These are phyloP conservation scores for Iberis amara DNA, from an alignment of 441 rosid genomes.

Conservation along the genomic window DNA sequence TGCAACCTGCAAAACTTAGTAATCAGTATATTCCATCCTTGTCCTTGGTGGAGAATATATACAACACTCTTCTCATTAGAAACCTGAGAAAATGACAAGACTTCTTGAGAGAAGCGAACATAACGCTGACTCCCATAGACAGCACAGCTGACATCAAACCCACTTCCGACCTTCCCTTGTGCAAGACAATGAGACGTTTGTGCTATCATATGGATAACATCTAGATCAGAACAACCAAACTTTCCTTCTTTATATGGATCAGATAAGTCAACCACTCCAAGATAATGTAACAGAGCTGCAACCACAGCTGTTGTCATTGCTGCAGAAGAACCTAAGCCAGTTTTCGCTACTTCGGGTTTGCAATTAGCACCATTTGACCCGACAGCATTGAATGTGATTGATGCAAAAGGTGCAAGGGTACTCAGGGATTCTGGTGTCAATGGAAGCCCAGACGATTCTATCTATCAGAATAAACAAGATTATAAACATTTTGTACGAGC, in stretches of 20 bases:
- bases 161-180: conserved; percentile 98
- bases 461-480: conserved; percentile 37
- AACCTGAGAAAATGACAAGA: conserved; percentile 85
- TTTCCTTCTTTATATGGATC: conserved; percentile 35
- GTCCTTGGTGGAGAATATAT: background rate
- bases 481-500: conserved; percentile 16
- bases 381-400: conserved; percentile 74
- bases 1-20: conserved; percentile 46
- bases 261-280: conserved; percentile 74
- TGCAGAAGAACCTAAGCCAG: conserved; percentile 98
- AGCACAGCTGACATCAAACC: conserved; percentile 96
- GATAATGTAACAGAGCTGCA: conserved; percentile 86
- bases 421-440: conserved; percentile 74
- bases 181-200: conserved; percentile 96
- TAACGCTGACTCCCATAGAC: conserved; percentile 95
- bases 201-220: conserved; percentile 71
- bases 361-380: conserved; percentile 54
- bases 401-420: conserved; percentile 72
- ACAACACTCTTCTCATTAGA: conserved; percentile 10
- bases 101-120: conserved; percentile 89
- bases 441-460: conserved; percentile 85
- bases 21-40: conserved; percentile 8
- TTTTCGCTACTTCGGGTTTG: conserved; percentile 97
- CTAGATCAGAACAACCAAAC: conserved; percentile 45
- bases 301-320: conserved; percentile 97